phyloP scores from a whole-genome alignment of 2,329 filamentous ascomycete species.

The Fusarium sp. region DNA sequence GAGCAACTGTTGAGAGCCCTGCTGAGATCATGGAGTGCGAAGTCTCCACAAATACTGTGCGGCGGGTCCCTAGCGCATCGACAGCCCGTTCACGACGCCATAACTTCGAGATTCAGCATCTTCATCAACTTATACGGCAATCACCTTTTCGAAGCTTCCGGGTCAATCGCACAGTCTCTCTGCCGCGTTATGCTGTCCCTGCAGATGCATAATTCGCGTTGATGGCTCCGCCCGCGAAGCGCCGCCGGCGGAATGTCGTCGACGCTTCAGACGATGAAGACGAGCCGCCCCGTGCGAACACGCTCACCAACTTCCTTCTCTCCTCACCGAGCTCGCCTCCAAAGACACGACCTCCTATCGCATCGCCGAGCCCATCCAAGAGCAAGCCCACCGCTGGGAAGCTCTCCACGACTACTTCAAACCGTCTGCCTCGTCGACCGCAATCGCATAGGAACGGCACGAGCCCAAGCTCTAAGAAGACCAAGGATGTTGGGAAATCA shows the following conservation, averaged over 20 bases:
- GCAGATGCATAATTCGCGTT: conserved; percentile 48
- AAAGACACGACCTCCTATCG: conserved; percentile 47
- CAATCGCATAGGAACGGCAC: conserved; percentile 46
- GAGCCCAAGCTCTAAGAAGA: conserved; percentile 54
- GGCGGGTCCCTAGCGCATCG: conserved; percentile 33
- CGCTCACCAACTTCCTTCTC: conserved; percentile 64
- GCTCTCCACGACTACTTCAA: conserved; percentile 36
- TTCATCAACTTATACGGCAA: conserved; percentile 19
- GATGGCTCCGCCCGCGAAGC: conserved; percentile 70
- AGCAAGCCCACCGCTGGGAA: conserved; percentile 33
- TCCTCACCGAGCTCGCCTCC: conserved; percentile 61
- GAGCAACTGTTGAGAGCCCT: not conserved
- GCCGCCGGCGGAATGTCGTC: conserved; percentile 68
- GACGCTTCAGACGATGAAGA: conserved; percentile 63
- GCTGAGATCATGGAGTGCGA: conserved; percentile 1
- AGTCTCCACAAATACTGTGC: conserved; percentile 24
- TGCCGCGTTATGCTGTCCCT: conserved; percentile 37
- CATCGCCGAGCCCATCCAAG: conserved; percentile 58
- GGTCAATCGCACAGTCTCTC: conserved; percentile 10
- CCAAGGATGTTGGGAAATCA: conserved; percentile 51
- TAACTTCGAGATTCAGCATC: conserved; percentile 26
- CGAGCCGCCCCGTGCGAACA: conserved; percentile 57
- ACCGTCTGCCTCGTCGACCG: conserved; percentile 40
- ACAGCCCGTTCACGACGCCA: conserved; percentile 32
- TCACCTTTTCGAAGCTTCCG: not conserved